Evolutionary conservation across 371 early-diverging fungal species (phyloP).

Genomic region (Coemansia sp.): DNA sequence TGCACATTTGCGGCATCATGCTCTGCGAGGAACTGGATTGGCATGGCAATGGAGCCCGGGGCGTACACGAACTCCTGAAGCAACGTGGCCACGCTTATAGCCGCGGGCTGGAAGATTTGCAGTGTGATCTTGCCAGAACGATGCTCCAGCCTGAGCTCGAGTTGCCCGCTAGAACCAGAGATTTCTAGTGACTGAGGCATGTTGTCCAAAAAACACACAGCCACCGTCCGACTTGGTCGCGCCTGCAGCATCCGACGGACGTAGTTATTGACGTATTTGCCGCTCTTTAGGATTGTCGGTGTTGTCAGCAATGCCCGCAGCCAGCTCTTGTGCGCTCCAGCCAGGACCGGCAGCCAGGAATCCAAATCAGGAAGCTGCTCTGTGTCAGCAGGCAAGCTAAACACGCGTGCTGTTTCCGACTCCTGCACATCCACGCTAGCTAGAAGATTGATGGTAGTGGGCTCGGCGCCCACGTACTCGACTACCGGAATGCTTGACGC

Average conservation of each 20-base stretch:
- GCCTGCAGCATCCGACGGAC: constrained; percentile 38
- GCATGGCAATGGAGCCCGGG: neutral
- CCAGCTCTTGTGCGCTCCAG: neutral
- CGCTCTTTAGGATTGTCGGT: constrained; percentile 8
- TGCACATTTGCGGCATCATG: neutral
- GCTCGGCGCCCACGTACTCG: constrained; percentile 77
- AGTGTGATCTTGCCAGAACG: neutral
- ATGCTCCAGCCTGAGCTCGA: neutral
- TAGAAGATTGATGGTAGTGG: neutral
- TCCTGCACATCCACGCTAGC: neutral
- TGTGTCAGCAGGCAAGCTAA: neutral
- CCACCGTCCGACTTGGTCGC: neutral
- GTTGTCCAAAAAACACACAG: too few relatives aligned
- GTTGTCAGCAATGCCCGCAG: constrained; percentile 26
- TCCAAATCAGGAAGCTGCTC: neutral
- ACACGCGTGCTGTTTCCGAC: neutral
- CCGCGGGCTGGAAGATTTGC: neutral
- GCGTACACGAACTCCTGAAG: neutral
- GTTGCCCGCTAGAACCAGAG: neutral
- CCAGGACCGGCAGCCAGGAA: neutral
- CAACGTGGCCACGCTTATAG: neutral
- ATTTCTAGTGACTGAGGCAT: neutral
- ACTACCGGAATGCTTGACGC: constrained; percentile 68
- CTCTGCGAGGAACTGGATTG: neutral
- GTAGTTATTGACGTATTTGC: constrained; percentile 86